Evolutionary conservation across 1,284 basidiomycete genomes (phyloP), one percentile per base, ranked within the genome.

Genomic region (Boletus mariae): DNA sequence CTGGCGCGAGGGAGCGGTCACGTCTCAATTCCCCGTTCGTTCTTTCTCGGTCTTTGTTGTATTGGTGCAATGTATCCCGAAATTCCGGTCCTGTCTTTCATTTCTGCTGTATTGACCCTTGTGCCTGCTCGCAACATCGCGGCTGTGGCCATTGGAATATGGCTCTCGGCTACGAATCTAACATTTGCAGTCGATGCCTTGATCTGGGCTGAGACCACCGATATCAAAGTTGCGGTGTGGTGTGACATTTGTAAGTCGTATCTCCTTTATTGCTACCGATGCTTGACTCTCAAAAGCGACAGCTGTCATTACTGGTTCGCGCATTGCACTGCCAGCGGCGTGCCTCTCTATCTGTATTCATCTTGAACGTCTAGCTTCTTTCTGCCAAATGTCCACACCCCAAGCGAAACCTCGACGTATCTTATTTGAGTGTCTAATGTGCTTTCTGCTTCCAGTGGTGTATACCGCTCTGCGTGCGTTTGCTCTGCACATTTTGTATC

Each of bases 401-500:
- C 72, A 60, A 31, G 57, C 54, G 41, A 71, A 69, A 50, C 64
- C 55, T 28, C 63, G 65, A 38, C 69, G 70, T 44, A 67, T 68
- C 25, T 56, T 79, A 29, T 66, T 82, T 47, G 84, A 88, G 51
- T 58, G 76, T 50, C 48, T 71, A 17, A 68, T 84, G 56, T 85
- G 81, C 58, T 72, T 83, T 61, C 67, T 76, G 3, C 49, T 83
- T 26, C 84, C 87, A 20, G 45, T 82, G 40, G 32, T 83, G 31
- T 81, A 81, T 61, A 81, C 83, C 75, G 67, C 71, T 23, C 63
- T 85, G 32, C 84, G 86, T 87, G 62, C 57, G 84, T 77, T 44
- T 29, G 3, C 38, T 45, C 23, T 26, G 13, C 13, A 7, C 17
- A 29, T 26, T 17, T 44, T 29, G 11, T 6, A 6, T 4, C 2